phyloP scores from a whole-genome alignment of 371 early-diverging fungal species.

The Basidiobolus meristosporus region DNA sequence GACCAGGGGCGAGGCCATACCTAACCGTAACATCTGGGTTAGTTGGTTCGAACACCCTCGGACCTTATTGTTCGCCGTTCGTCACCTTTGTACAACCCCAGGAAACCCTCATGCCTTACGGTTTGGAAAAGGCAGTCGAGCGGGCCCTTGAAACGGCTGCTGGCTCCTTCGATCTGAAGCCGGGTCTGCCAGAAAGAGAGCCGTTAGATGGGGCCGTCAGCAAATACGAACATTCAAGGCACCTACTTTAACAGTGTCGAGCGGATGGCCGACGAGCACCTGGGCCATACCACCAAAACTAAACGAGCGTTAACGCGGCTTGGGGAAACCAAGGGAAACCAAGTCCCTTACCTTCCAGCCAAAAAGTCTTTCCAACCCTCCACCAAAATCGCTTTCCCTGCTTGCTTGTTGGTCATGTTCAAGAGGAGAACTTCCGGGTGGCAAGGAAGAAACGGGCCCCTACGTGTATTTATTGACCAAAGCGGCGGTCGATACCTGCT shows the following conservation, averaged over 20 bases:
- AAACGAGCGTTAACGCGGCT: no score
- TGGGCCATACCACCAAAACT: conserved; percentile 15
- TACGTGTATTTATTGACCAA: no score
- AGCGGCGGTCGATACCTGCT: no score
- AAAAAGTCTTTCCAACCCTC: no score
- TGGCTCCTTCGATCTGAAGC: conserved; percentile 16
- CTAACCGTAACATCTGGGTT: conserved; percentile 7
- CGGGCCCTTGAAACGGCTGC: conserved; percentile 39
- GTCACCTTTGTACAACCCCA: conserved; percentile 62
- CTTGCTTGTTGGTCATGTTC: no score
- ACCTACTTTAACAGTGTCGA: conserved; percentile 63
- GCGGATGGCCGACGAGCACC: conserved; percentile 35
- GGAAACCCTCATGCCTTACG: conserved; percentile 35
- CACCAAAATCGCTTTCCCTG: no score
- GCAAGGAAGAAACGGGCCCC: no score
- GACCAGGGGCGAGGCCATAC: conserved; percentile 65
- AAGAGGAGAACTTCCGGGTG: no score
- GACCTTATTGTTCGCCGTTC: neutral
- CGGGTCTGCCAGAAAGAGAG: conserved; percentile 11
- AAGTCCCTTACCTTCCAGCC: no score
- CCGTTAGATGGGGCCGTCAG: conserved; percentile 8
- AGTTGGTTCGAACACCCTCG: neutral
- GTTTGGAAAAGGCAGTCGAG: conserved; percentile 48
- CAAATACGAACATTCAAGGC: conserved; percentile 11
- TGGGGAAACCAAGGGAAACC: no score